A percentile compares a stretch with the other conserved stretches of the same genome.
phyloP scores from a whole-genome alignment of 192 early-diverging fungal species.

The Haplosporangium gracile region DNA sequence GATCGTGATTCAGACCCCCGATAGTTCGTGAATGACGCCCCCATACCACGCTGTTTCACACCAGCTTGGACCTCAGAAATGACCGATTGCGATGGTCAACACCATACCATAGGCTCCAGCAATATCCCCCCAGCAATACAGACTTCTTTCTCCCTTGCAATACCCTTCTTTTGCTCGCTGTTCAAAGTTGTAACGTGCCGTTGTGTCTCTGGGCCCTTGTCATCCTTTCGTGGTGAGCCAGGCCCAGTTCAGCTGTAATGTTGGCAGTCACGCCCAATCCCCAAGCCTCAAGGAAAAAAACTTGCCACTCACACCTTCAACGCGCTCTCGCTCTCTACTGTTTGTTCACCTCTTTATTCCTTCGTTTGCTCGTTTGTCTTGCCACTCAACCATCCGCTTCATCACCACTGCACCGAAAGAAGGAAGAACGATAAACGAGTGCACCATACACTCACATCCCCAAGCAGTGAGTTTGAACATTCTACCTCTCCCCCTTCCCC shows the following conservation, averaged over 20 bases:
- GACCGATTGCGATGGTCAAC: background rate
- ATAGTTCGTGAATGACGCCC: slow-evolving; percentile 22
- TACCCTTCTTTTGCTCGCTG: too few species aligned
- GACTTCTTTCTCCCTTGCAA: background rate
- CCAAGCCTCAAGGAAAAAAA: background rate
- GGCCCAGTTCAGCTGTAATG: background rate
- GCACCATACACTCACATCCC: background rate
- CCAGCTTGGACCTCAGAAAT: background rate
- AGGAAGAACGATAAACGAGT: background rate
- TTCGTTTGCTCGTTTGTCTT: background rate
- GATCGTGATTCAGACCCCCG: slow-evolving; percentile 86
- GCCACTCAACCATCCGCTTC: background rate
- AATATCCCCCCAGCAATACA: slow-evolving; percentile 2
- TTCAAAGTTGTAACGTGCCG: too few species aligned
- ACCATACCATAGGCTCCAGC: background rate
- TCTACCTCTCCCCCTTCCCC: background rate
- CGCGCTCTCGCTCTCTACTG: background rate
- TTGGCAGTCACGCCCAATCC: slow-evolving; percentile 4
- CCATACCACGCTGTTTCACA: background rate
- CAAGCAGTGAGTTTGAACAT: background rate
- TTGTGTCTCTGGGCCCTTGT: too few species aligned
- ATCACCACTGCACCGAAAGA: background rate
- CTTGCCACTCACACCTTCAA: background rate
- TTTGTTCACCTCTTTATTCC: background rate
- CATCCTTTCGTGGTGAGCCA: too few species aligned